Evolutionary conservation across 2,329 filamentous ascomycete species (phyloP).

Genomic region (Penicillium polonicum): DNA sequence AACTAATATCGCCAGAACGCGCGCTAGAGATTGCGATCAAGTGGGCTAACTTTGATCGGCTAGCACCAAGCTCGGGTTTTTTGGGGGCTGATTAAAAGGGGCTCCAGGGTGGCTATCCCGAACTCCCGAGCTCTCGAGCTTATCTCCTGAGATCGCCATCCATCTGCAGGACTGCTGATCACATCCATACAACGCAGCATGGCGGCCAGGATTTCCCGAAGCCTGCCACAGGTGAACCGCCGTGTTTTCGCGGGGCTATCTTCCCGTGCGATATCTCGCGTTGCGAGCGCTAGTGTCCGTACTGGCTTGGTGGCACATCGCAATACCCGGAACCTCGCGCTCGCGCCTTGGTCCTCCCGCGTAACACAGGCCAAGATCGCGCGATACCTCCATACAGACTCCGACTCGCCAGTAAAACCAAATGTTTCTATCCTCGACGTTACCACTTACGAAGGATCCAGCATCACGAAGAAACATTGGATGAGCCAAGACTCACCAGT

Average conservation of each 20-base stretch:
- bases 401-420: neutral
- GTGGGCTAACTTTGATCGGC: too few relatives aligned
- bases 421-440: neutral
- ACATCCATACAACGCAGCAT: neutral
- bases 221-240: conserved; percentile 4
- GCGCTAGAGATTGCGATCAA: too few relatives aligned
- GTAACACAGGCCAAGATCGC: neutral
- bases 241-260: neutral
- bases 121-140: neutral
- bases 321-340: neutral
- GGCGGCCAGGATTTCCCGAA: conserved; percentile 4
- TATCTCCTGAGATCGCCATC: neutral
- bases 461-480: conserved; percentile 11
- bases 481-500: neutral
- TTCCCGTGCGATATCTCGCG: neutral
- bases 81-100: too few relatives aligned
- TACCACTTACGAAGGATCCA: conserved; percentile 3
- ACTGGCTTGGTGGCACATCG: neutral
- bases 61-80: too few relatives aligned
- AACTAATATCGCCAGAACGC: too few relatives aligned
- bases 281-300: neutral
- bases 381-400: conserved; percentile 7
- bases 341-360: conserved; percentile 1
- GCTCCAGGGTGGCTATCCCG: too few relatives aligned
- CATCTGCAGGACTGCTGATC: neutral